phyloP scores from a whole-genome alignment of 805 yeast genomes.

The Nakazawaea peltata region DNA sequence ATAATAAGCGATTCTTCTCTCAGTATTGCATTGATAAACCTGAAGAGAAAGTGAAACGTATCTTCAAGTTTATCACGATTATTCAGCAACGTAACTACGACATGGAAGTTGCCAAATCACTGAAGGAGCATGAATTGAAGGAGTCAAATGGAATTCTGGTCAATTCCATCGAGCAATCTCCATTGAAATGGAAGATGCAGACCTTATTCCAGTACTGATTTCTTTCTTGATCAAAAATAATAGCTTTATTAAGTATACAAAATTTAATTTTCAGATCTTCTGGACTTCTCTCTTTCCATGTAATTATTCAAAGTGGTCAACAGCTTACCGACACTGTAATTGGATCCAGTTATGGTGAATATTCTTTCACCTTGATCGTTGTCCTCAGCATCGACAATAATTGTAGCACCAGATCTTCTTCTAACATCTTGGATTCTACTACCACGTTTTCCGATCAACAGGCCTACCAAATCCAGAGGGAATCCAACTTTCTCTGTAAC shows the following conservation, averaged over 20 bases:
- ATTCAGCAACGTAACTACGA: constrained; percentile 20
- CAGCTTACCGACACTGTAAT: constrained; percentile 50
- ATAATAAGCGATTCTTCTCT: constrained; percentile 21
- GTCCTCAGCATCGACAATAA: constrained; percentile 65
- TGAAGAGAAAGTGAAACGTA: constrained; percentile 19
- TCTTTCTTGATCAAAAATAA: background rate
- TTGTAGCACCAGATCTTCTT: constrained; percentile 68
- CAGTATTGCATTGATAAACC: constrained; percentile 13
- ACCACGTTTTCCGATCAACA: constrained; percentile 82
- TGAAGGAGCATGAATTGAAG: constrained; percentile 3
- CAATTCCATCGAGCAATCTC: constrained; percentile 9
- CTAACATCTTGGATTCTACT: constrained; percentile 81
- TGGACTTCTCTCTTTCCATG: constrained; percentile 46
- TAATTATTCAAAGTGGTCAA: constrained; percentile 45
- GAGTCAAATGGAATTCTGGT: constrained; percentile 4
- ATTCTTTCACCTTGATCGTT: constrained; percentile 55
- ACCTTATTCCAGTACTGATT: constrained; percentile 11
- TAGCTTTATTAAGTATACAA: background rate
- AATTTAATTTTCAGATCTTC: constrained; percentile 15
- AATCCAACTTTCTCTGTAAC: constrained; percentile 42
- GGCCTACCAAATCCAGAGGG: constrained; percentile 82
- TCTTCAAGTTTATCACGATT: constrained; percentile 20
- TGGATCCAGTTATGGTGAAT: constrained; percentile 63
- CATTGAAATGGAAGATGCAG: constrained; percentile 15
- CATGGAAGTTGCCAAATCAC: constrained; percentile 7